Percentiles rank a stretch among this genome's conserved stretches.
Conservation (phyloP, 371 early-diverging fungal species). For the Lichtheimia corymbifera region DNA sequence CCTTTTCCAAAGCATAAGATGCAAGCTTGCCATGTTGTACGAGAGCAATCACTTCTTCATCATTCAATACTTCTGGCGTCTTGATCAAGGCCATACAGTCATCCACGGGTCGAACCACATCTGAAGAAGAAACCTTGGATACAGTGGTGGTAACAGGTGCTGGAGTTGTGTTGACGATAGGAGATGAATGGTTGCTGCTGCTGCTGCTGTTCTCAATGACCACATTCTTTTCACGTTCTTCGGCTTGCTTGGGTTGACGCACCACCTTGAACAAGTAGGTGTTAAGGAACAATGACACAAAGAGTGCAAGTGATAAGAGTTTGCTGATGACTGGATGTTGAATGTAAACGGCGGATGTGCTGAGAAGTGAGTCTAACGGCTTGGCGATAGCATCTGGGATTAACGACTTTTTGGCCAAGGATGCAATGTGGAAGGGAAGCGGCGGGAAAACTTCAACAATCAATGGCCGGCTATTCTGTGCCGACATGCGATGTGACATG, state of each 20-base stretch:
- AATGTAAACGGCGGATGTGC: conserved; percentile 54
- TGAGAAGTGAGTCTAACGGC: conserved; percentile 50
- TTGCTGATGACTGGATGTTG: conserved; percentile 69
- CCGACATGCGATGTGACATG: conserved; percentile 41
- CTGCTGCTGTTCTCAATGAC: background rate
- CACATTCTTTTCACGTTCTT: conserved; percentile 18
- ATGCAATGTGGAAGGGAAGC: conserved; percentile 53
- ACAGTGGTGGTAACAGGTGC: conserved; percentile 10
- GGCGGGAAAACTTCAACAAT: conserved; percentile 67
- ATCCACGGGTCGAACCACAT: conserved; percentile 58
- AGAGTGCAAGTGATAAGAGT: conserved; percentile 55
- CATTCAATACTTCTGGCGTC: conserved; percentile 48
- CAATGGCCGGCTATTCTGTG: conserved; percentile 46
- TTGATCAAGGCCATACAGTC: conserved; percentile 64
- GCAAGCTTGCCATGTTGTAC: conserved; percentile 75
- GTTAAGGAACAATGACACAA: conserved; percentile 64
- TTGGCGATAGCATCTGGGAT: conserved; percentile 37
- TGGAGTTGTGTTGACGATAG: conserved; percentile 2
- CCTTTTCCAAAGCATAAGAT: conserved; percentile 85
- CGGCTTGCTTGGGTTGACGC: conserved; percentile 49
- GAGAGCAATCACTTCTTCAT: conserved; percentile 80
- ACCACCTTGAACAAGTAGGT: conserved; percentile 67
- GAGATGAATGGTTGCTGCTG: conserved; percentile 1
- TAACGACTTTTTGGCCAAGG: conserved; percentile 25
- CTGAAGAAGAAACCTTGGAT: conserved; percentile 21